Conservation (phyloP, 2,329 filamentous ascomycete genomes). For the Fusarium falciforme region DNA sequence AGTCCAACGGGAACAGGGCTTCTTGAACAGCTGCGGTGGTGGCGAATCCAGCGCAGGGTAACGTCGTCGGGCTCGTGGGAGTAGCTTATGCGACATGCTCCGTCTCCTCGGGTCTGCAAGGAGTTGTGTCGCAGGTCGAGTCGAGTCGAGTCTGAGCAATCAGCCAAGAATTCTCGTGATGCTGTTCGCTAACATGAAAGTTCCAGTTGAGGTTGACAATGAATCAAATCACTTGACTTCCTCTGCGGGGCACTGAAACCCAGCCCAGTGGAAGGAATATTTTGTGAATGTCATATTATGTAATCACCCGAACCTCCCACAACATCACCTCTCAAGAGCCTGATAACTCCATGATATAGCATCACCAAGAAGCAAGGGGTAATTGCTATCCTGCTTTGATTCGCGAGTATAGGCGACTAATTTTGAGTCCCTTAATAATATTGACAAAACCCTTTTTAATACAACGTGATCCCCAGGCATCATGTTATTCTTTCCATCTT, state of each 20-base stretch:
- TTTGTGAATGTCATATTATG: conserved; percentile 47
- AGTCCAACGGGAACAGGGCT: conserved; percentile 14
- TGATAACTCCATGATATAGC: neutral
- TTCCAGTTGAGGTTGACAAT: neutral
- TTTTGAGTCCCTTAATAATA: neutral
- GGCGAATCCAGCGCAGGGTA: conserved; percentile 41
- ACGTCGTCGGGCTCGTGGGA: conserved; percentile 30
- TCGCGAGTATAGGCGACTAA: neutral
- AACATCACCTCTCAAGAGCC: neutral
- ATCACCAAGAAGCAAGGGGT: neutral
- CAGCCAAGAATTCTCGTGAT: neutral
- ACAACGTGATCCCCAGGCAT: neutral
- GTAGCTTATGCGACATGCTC: conserved; percentile 34
- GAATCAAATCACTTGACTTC: conserved; percentile 6
- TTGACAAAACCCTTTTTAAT: neutral
- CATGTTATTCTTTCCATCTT: neutral
- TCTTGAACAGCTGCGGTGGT: conserved; percentile 25
- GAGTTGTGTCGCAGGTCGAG: neutral
- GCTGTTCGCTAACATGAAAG: neutral
- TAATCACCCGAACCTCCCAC: conserved; percentile 28
- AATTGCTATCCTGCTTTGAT: neutral
- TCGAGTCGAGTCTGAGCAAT: neutral
- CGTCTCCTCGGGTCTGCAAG: conserved; percentile 6
- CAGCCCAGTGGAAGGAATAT: conserved; percentile 12
- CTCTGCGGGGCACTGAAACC: conserved; percentile 11